These are phyloP conservation scores for Osmanthus fragrans DNA, from an alignment of 257 asterid species.

Conservation along the genomic window DNA sequence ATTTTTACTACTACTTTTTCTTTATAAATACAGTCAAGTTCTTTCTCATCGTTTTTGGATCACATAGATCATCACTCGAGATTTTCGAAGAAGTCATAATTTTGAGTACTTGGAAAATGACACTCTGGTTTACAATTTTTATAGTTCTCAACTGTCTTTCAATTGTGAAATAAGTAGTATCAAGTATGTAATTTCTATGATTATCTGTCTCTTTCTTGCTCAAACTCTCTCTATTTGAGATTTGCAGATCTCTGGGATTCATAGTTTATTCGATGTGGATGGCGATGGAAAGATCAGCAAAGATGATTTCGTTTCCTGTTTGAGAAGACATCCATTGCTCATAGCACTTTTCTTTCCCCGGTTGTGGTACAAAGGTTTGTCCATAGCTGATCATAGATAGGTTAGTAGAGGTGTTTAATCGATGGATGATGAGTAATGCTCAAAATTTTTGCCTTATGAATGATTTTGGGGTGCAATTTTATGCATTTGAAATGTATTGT, in stretches of 20 bases:
- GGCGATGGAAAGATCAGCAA: conserved; percentile 70
- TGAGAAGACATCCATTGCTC: conserved; percentile 69
- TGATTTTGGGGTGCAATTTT: conserved; percentile 5
- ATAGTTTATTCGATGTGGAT: conserved; percentile 61
- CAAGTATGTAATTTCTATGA: not conserved
- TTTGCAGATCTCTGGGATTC: conserved; percentile 62
- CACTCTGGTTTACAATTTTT: not conserved
- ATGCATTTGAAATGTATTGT: conserved; percentile 9
- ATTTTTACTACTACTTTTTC: not conserved
- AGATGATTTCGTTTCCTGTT: conserved; percentile 55
- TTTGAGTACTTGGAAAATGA: not conserved
- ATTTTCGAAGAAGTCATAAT: not conserved
- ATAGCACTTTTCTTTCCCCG: conserved; percentile 67
- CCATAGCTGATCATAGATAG: conserved; percentile 24
- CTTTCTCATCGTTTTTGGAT: not conserved
- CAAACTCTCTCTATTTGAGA: conserved; percentile 1
- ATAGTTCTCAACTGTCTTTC: not conserved
- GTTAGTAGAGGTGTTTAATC: conserved; percentile 29
- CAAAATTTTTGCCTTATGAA: conserved; percentile 13
- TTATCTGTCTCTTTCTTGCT: not conserved
- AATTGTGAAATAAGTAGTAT: not conserved
- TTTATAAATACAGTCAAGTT: not conserved
- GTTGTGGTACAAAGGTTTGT: conserved; percentile 28
- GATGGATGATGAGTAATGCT: too few relatives aligned
- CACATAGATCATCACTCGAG: not conserved